Conservation (phyloP, 352 stramenopile species). For the Achlya hypogyna region DNA sequence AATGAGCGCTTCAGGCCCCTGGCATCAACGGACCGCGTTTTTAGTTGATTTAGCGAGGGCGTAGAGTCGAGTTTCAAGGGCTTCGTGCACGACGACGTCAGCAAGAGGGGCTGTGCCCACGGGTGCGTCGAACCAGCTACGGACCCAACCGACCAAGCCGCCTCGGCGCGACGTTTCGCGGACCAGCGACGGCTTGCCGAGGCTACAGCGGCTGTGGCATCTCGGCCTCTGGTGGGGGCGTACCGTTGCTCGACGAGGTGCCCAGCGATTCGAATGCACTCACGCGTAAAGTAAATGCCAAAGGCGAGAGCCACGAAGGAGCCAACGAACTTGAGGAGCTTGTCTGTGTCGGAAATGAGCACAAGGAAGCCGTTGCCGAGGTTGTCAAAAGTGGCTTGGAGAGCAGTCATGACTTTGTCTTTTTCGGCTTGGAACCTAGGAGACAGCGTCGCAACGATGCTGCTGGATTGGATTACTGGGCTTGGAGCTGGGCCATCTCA, state of each 20-base stretch:
- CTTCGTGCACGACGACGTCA: slow-evolving; percentile 46
- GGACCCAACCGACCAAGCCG: slow-evolving; percentile 37
- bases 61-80: slow-evolving; percentile 49
- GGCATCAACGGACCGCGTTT: slow-evolving; percentile 25
- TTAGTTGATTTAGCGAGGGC: slow-evolving; percentile 52
- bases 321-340: slow-evolving; percentile 48
- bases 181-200: slow-evolving; percentile 63
- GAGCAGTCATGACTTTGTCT: slow-evolving; percentile 48
- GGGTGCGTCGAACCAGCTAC: slow-evolving; percentile 19
- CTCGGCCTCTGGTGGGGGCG: background rate
- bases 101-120: slow-evolving; percentile 29
- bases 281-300: slow-evolving; percentile 53
- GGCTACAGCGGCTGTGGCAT: background rate
- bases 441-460: background rate
- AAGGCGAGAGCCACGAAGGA: slow-evolving; percentile 40
- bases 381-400: slow-evolving; percentile 64
- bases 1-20: background rate
- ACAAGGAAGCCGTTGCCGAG: slow-evolving; percentile 42
- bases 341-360: slow-evolving; percentile 48
- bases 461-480: slow-evolving; percentile 13
- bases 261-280: slow-evolving; percentile 44
- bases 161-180: slow-evolving; percentile 51
- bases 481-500: slow-evolving; percentile 50
- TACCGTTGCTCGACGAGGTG: slow-evolving; percentile 50
- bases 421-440: slow-evolving; percentile 45